Conservation (phyloP, 1,139 yeast genomes). For the Blastobotrys elegans region DNA sequence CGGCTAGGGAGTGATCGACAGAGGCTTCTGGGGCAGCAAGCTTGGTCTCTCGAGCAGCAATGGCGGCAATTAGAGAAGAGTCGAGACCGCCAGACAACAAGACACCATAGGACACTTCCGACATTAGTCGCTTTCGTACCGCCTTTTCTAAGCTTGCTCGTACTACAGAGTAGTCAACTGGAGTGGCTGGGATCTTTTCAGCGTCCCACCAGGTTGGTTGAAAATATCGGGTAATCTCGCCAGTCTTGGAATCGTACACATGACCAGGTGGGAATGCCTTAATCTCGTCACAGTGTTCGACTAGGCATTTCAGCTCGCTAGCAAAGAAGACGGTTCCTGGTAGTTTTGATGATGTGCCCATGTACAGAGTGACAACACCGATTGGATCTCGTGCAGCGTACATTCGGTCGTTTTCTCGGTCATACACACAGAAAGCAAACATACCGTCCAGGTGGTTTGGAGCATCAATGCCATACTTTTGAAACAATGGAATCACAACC, state of each 20-base stretch:
- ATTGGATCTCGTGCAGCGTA: constrained; percentile 98
- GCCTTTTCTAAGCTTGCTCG: constrained; percentile 86
- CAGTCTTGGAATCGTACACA: constrained; percentile 87
- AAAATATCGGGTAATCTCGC: constrained; percentile 78
- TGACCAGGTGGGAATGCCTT: constrained; percentile 98
- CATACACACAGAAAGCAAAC: constrained; percentile 94
- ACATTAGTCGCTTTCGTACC: constrained; percentile 98
- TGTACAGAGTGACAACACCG: constrained; percentile 92
- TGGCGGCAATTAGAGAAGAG: constrained; percentile 91
- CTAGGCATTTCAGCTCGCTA: constrained; percentile 87
- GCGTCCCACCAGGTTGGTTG: constrained; percentile 94
- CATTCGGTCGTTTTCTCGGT: constrained; percentile 75
- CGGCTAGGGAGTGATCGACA: constrained; percentile 59
- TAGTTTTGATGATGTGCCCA: constrained; percentile 72
- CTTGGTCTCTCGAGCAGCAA: constrained; percentile 92
- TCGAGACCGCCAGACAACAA: constrained; percentile 94
- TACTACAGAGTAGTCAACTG: constrained; percentile 64
- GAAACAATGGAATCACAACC: constrained; percentile 87
- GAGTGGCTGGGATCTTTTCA: constrained; percentile 61
- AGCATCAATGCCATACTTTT: constrained; percentile 82
- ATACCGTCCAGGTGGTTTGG: constrained; percentile 94
- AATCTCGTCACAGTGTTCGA: constrained; percentile 91
- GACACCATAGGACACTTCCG: constrained; percentile 98
- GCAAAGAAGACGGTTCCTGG: constrained; percentile 86
- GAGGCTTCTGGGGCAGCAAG: constrained; percentile 59